phyloP scores from a whole-genome alignment of 2,329 filamentous ascomycete genomes.

The Fusarium falciforme region DNA sequence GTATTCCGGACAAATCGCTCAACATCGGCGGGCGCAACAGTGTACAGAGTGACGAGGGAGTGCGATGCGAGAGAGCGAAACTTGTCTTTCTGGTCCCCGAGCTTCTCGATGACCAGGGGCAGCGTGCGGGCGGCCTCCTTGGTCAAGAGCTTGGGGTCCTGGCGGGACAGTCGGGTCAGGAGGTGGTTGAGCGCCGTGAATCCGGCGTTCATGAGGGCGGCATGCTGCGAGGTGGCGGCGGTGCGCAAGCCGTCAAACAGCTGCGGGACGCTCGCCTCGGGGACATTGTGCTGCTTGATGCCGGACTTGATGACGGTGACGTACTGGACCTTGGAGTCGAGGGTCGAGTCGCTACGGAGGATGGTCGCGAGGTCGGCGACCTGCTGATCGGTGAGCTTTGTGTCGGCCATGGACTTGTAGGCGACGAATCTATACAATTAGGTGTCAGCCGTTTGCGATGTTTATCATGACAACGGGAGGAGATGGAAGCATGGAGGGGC shows the following conservation, averaged over 20 bases:
- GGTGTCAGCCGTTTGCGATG: constrained; percentile 18
- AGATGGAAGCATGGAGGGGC: constrained; percentile 16
- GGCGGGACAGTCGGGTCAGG: constrained; percentile 85
- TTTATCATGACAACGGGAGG: constrained; percentile 10
- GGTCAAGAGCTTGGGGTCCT: constrained; percentile 79
- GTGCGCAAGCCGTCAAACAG: constrained; percentile 86
- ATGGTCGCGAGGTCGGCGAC: constrained; percentile 65
- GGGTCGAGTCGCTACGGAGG: constrained; percentile 70
- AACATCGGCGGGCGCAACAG: constrained; percentile 75
- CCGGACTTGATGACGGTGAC: constrained; percentile 83
- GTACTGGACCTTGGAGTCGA: constrained; percentile 77
- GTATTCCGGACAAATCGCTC: constrained; percentile 83
- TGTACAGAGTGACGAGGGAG: constrained; percentile 82
- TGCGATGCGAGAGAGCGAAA: constrained; percentile 79
- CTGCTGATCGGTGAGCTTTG: constrained; percentile 68
- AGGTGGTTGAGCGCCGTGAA: constrained; percentile 91
- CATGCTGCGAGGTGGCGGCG: constrained; percentile 81
- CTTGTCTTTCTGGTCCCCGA: constrained; percentile 91
- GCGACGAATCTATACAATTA: constrained; percentile 33
- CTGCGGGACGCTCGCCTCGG: constrained; percentile 75
- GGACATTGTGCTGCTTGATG: constrained; percentile 94
- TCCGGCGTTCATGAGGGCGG: constrained; percentile 81
- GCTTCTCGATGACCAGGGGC: constrained; percentile 81
- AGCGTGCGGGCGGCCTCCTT: constrained; percentile 79
- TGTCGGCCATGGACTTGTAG: constrained; percentile 60